These are phyloP conservation scores for Mortierella sp. DNA, from an alignment of 371 early-diverging fungal genomes.

Conservation along the genomic window DNA sequence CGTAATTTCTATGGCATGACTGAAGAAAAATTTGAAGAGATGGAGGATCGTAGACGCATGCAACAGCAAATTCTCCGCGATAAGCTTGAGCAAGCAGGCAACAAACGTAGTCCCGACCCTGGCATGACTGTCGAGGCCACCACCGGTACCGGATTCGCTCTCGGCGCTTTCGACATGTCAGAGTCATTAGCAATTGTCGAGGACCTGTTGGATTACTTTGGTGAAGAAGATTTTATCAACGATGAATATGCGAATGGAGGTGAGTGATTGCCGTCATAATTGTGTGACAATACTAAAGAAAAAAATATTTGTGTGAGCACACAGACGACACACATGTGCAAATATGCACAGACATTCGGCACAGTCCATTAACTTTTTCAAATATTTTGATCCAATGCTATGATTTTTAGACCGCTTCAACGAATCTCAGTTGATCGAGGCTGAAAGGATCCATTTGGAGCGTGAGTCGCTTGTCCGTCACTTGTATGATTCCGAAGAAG, in stretches of 20 bases:
- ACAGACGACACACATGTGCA: neutral
- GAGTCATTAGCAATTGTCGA: slow-evolving; percentile 56
- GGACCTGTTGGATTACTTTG: slow-evolving; percentile 53
- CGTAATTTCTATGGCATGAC: slow-evolving; percentile 25
- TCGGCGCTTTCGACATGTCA: slow-evolving; percentile 56
- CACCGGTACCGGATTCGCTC: slow-evolving; percentile 42
- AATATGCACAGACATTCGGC: slow-evolving; percentile 2
- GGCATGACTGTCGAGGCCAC: slow-evolving; percentile 45
- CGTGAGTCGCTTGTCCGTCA: slow-evolving; percentile 51
- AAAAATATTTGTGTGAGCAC: neutral
- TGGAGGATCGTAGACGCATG: slow-evolving; percentile 56
- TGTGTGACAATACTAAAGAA: neutral
- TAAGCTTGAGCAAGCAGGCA: slow-evolving; percentile 31
- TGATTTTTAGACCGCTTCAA: slow-evolving; percentile 31
- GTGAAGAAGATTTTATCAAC: slow-evolving; percentile 39
- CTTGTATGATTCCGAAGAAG: slow-evolving; percentile 54
- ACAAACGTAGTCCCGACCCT: slow-evolving; percentile 31
- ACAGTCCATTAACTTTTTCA: too few species aligned
- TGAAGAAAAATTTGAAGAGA: slow-evolving; percentile 38
- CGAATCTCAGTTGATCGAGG: slow-evolving; percentile 47
- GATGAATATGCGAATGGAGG: slow-evolving; percentile 30
- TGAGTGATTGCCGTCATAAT: slow-evolving; percentile 12
- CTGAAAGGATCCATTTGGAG: slow-evolving; percentile 39
- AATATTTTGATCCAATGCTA: too few species aligned
- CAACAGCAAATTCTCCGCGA: slow-evolving; percentile 50